Percentiles rank a stretch among this genome's conserved stretches.
Conservation (phyloP, 495 filamentous ascomycete species). For the Friedmanniomyces simplex region DNA sequence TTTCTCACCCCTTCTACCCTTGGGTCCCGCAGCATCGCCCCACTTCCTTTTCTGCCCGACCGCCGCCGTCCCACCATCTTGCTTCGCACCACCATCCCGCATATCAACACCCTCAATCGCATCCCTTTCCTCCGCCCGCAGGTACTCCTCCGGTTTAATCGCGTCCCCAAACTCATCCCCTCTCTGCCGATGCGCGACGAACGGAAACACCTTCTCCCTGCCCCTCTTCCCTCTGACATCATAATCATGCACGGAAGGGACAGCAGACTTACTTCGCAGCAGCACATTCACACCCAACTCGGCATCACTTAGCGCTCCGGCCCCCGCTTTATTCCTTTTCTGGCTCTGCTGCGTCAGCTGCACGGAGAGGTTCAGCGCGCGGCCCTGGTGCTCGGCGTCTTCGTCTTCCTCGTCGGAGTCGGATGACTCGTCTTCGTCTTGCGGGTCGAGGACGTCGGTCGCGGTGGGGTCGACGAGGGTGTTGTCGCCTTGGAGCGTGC, state of each 20-base stretch:
- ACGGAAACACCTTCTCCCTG: slow-evolving; percentile 84
- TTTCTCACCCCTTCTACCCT: slow-evolving; percentile 19
- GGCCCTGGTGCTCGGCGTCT: slow-evolving; percentile 82
- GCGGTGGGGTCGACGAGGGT: slow-evolving; percentile 50
- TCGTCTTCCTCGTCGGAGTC: slow-evolving; percentile 54
- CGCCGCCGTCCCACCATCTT: slow-evolving; percentile 32
- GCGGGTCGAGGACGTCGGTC: slow-evolving; percentile 68
- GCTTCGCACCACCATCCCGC: slow-evolving; percentile 32
- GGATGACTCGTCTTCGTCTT: slow-evolving; percentile 46
- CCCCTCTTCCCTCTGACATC: slow-evolving; percentile 90
- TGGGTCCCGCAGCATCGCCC: slow-evolving; percentile 49
- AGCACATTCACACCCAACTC: slow-evolving; percentile 87
- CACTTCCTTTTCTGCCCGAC: slow-evolving; percentile 92
- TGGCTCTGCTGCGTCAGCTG: slow-evolving; percentile 51
- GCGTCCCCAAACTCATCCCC: slow-evolving; percentile 87
- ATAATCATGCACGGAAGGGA: slow-evolving; percentile 77
- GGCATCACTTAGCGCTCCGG: slow-evolving; percentile 51
- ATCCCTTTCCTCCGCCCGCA: slow-evolving; percentile 86
- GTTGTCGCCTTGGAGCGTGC: slow-evolving; percentile 57
- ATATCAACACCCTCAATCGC: slow-evolving; percentile 57
- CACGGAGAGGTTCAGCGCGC: slow-evolving; percentile 77
- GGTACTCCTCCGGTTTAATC: slow-evolving; percentile 84
- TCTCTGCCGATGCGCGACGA: slow-evolving; percentile 66
- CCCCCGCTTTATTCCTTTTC: slow-evolving; percentile 66
- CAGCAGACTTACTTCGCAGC: slow-evolving; percentile 44